Percentiles rank a stretch among this genome's conserved stretches.
These are phyloP conservation scores for Epichloe gansuensis DNA, from an alignment of 2,329 filamentous ascomycete species.

Conservation along the genomic window DNA sequence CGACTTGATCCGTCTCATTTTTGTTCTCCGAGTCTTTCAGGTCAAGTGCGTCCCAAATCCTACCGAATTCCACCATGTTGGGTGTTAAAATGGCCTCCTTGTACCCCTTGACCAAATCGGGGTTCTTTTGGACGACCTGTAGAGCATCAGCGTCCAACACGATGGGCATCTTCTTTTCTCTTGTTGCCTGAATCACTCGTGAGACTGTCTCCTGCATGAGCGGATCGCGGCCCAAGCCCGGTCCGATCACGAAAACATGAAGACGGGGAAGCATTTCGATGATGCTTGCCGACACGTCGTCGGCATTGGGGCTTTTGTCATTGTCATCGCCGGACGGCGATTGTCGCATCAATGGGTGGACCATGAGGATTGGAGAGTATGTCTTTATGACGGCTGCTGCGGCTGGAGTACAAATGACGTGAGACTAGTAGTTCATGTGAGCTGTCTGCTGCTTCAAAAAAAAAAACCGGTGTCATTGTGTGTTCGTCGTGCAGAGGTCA, in stretches of 20 bases:
- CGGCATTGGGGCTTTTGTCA: constrained; percentile 38
- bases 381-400: constrained; percentile 88
- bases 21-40: constrained; percentile 38
- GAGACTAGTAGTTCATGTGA: constrained; percentile 41
- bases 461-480: not conserved
- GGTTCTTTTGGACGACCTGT: constrained; percentile 60
- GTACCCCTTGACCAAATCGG: constrained; percentile 69
- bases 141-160: constrained; percentile 89
- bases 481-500: too few relatives aligned
- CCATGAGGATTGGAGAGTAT: constrained; percentile 97
- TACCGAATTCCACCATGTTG: constrained; percentile 84
- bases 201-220: constrained; percentile 82
- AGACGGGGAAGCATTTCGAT: constrained; percentile 72
- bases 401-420: constrained; percentile 88
- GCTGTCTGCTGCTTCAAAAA: not conserved
- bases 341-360: constrained; percentile 89
- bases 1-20: constrained; percentile 36
- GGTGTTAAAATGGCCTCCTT: constrained; percentile 78
- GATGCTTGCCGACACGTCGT: constrained; percentile 51
- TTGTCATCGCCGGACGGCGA: constrained; percentile 29
- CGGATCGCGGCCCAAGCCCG: constrained; percentile 77
- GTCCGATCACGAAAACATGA: constrained; percentile 86
- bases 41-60: constrained; percentile 63
- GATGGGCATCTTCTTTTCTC: constrained; percentile 58
- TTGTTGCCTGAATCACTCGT: constrained; percentile 65